A percentile compares a stretch with the other conserved stretches of the same genome.
phyloP scores from a whole-genome alignment of 345 rosid genomes.

The Salix suchowensis region DNA sequence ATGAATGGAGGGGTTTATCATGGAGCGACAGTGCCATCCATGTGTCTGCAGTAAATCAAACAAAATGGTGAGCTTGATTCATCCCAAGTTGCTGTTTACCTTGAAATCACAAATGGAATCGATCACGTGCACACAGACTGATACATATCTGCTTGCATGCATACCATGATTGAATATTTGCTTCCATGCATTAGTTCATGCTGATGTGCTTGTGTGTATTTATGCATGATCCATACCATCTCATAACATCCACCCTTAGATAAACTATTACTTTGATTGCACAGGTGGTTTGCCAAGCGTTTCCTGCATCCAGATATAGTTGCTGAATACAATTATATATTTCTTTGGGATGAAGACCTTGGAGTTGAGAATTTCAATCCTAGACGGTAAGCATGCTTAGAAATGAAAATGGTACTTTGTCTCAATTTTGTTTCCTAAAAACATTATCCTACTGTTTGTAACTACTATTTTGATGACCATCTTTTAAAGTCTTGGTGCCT shows the following conservation, averaged over 20 bases:
- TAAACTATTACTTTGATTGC: slow-evolving; percentile 5
- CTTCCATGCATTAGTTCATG: not conserved
- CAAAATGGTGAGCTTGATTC: slow-evolving; percentile 44
- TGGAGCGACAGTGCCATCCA: slow-evolving; percentile 45
- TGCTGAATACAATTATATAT: slow-evolving; percentile 64
- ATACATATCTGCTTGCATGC: not conserved
- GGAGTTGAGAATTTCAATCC: slow-evolving; percentile 79
- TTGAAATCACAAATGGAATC: not conserved
- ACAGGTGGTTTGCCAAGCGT: slow-evolving; percentile 97
- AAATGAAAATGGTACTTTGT: not conserved
- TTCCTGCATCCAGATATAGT: slow-evolving; percentile 91
- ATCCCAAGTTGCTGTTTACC: not conserved
- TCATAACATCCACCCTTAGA: not conserved
- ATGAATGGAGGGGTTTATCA: slow-evolving; percentile 43
- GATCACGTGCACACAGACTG: not conserved
- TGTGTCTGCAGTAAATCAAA: slow-evolving; percentile 49
- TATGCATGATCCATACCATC: not conserved
- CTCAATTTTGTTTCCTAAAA: not conserved
- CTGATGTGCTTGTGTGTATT: not conserved
- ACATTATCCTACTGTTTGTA: not conserved
- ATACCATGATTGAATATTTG: not conserved
- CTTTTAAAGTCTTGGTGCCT: not conserved
- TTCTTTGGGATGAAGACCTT: slow-evolving; percentile 97
- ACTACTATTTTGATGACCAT: not conserved
- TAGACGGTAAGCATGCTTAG: slow-evolving; percentile 34